Base-by-base conservation (phyloP, 1,139 yeast species). In the Citeromyces siamensis region DNA sequence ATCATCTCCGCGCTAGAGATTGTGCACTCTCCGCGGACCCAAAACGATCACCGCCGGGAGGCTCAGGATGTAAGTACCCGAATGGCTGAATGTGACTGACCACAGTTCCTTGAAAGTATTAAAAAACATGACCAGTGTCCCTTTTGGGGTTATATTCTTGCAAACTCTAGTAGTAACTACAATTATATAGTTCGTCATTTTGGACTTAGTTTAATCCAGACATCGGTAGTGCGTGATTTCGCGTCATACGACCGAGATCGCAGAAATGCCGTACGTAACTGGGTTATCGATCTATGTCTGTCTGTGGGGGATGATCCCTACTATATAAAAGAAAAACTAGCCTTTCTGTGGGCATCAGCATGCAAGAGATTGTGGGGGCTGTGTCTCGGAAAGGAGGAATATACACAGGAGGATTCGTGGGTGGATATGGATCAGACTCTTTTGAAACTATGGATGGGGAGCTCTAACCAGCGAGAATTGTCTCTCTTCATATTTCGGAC, bases 301-400 rank as follows among this genome's bases (percentile, higher is more conserved):
- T 69, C 75, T 40, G 68, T 80, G 1, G 55, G 63, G 13, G 59
- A 62, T n/a, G 96, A 90, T 53, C 95, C 97, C 8, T 90, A 86
- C 56, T 93, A 79, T 47, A 66, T 93, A 40, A 84, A 80, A 50
- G 97, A 88, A 51, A 93, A 93, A 56, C 55, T 88, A 36, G 94
- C 97, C 4, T 78, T 74, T 45, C 59, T 90, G 18, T 88, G 97
- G 96, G 95, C 84, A 0, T 80, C 86, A 32, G 66, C 90, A 9
- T 94, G 95, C n/a, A 90, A 93, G 52, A 68, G 94, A 38, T 69
- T 75, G 29, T 93, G 98, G 98, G 97, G 97, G 7, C 64, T 67
- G 35, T 50, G 50, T 37, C 41, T 33, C 18, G 34, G 35, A 12
- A 50, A 46, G 33, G 44, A 50, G 9, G 56, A 62, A 19, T 63